A percentile compares a stretch with the other conserved stretches of the same genome.
Evolutionary conservation across 768 basidiomycete genomes (phyloP).

Genomic region (Sarcodon aspratus): DNA sequence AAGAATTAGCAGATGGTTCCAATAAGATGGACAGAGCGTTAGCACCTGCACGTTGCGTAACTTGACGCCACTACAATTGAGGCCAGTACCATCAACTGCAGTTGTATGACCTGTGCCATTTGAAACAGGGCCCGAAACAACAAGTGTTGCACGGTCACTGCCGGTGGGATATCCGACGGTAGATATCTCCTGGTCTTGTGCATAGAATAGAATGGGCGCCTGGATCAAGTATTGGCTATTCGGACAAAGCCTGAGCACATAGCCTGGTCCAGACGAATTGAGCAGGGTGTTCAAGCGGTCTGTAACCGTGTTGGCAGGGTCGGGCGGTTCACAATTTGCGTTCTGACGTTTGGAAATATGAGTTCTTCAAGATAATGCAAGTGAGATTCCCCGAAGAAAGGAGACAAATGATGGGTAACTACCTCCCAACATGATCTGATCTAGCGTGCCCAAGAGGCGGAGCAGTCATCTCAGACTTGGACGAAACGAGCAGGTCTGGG

Average conservation of each 20-base stretch:
- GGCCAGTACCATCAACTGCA: conserved; percentile 59
- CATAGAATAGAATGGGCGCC: conserved; percentile 54
- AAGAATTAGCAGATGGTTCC: background rate
- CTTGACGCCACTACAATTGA: conserved; percentile 43
- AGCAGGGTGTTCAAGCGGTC: conserved; percentile 56
- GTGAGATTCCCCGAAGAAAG: no score
- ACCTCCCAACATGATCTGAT: no score
- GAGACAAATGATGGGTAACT: no score
- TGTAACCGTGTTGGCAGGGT: conserved; percentile 50
- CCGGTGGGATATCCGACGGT: conserved; percentile 68
- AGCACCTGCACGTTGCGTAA: conserved; percentile 64
- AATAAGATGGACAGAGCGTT: conserved; percentile 1
- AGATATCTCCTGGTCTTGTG: conserved; percentile 69
- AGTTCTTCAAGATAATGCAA: background rate
- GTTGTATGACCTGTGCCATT: conserved; percentile 62
- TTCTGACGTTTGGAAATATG: background rate
- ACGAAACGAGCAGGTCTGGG: no score
- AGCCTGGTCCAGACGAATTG: conserved; percentile 55
- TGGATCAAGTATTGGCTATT: conserved; percentile 48
- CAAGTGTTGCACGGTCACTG: conserved; percentile 52
- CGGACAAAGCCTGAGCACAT: conserved; percentile 57
- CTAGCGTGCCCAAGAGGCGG: no score
- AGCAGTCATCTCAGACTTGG: no score
- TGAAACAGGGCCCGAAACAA: conserved; percentile 51
- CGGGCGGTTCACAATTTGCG: conserved; percentile 24